A percentile compares a stretch with the other conserved stretches of the same genome.
phyloP scores from a whole-genome alignment of 164 flowering plant species.

The Amborella trichopoda region DNA sequence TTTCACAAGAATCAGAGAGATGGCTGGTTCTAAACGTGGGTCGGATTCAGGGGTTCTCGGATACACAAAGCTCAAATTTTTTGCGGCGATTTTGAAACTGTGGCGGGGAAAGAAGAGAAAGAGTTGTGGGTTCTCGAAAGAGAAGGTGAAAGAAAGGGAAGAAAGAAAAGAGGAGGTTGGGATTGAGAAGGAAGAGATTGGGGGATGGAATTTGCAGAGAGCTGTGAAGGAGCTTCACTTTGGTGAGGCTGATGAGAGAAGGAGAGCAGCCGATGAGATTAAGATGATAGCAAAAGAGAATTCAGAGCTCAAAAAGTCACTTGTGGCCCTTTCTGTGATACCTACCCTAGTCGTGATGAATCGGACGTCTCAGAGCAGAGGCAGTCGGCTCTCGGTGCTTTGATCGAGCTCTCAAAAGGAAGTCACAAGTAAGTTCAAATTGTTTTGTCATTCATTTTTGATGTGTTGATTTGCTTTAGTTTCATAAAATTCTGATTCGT shows the following conservation, averaged over 20 bases:
- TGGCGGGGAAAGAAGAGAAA: not conserved
- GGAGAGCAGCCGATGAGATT: slow-evolving; percentile 49
- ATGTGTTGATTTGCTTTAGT: not conserved
- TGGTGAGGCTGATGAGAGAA: slow-evolving; percentile 43
- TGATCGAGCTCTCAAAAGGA: slow-evolving; percentile 65
- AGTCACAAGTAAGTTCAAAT: slow-evolving; percentile 67
- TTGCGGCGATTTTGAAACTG: too few species aligned
- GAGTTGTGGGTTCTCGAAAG: not conserved
- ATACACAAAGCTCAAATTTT: too few species aligned
- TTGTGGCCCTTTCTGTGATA: slow-evolving; percentile 76
- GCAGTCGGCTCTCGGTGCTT: slow-evolving; percentile 46
- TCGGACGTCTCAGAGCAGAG: slow-evolving; percentile 27
- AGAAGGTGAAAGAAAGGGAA: not conserved
- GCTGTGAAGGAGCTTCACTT: slow-evolving; percentile 82
- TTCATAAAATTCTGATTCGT: too few species aligned
- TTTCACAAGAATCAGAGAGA: too few species aligned
- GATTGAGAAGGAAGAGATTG: slow-evolving; percentile 8
- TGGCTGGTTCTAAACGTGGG: too few species aligned
- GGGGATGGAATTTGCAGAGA: slow-evolving; percentile 27
- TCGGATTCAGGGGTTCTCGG: too few species aligned
- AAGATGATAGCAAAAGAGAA: slow-evolving; percentile 38
- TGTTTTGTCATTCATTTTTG: not conserved
- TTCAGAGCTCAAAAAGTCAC: slow-evolving; percentile 27
- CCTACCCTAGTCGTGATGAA: slow-evolving; percentile 60
- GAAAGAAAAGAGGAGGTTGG: slow-evolving; percentile 1